Evolutionary conservation across 495 filamentous ascomycete species (phyloP).

Genomic region (Penicillium bovifimosum): DNA sequence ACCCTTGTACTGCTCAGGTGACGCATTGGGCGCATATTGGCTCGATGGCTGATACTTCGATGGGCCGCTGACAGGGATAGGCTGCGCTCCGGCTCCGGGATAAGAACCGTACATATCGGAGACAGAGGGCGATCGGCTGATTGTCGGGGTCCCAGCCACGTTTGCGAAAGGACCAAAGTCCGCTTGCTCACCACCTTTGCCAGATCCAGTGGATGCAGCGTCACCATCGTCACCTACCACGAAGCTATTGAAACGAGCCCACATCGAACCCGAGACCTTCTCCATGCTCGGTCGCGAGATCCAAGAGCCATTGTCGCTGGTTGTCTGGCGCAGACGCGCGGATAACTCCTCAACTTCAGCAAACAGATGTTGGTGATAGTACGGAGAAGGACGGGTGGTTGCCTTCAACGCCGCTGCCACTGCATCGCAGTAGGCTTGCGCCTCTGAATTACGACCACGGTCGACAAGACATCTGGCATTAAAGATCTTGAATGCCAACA

Average conservation of each 20-base stretch:
- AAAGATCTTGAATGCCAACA: slow-evolving; percentile 83
- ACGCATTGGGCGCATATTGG: slow-evolving; percentile 44
- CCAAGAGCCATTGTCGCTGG: slow-evolving; percentile 69
- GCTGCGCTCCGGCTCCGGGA: slow-evolving; percentile 30
- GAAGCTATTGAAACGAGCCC: slow-evolving; percentile 89
- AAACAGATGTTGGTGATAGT: slow-evolving; percentile 72
- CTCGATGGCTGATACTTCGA: slow-evolving; percentile 62
- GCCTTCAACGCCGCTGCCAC: slow-evolving; percentile 74
- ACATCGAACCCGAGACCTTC: slow-evolving; percentile 82
- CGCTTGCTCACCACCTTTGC: slow-evolving; percentile 43
- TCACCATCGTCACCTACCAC: slow-evolving; percentile 86
- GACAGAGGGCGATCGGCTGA: slow-evolving; percentile 74
- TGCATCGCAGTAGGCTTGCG: slow-evolving; percentile 84
- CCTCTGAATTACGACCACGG: slow-evolving; percentile 72
- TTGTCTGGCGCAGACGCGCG: slow-evolving; percentile 75
- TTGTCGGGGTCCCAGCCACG: slow-evolving; percentile 70
- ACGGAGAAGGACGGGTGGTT: slow-evolving; percentile 75
- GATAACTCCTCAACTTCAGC: slow-evolving; percentile 75
- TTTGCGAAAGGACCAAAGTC: slow-evolving; percentile 77
- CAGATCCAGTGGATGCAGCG: slow-evolving; percentile 51
- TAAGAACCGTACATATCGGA: slow-evolving; percentile 70
- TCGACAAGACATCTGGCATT: slow-evolving; percentile 82
- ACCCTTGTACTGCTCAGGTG: slow-evolving; percentile 43
- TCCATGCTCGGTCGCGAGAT: slow-evolving; percentile 93
- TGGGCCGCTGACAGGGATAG: slow-evolving; percentile 35